Evolutionary conservation across 768 basidiomycete genomes (phyloP), one percentile per base, ranked within the genome.

Genomic region (Suillus americanus): DNA sequence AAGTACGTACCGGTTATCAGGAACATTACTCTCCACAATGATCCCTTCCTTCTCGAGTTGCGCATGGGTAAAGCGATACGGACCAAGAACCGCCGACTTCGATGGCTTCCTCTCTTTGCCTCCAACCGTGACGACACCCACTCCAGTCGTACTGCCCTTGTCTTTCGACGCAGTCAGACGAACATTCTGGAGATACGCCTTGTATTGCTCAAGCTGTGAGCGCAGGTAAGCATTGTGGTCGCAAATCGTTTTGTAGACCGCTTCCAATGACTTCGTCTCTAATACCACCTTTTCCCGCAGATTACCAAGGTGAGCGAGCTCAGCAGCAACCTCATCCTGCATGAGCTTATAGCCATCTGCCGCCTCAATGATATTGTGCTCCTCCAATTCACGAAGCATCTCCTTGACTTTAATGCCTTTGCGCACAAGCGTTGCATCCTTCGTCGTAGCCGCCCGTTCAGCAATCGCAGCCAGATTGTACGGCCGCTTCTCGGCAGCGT

Each of bases 381-480:
- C 92, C 75, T 98, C 97, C 54, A 99, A 82, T 77, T 99, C 97
- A 60, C 96, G 87, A 38, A 99, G 82, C 92, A 99, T 97, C 81
- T 98, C 96, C 82, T 99, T 98, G 72, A 99, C 97, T 74, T 99
- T 99, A 87, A 99, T 97, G 40, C 97, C 97, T 73, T 91, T 95
- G 46, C 97, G 88, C 37, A 99, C 97, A 35, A 99, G 87, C 30
- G 90, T 91, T 37, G 94, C 93, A 73, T 99, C 97, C 78, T 98
- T 99, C 57, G 96, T 95, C 28, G 97, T 98, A 20, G 97, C 97
- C 6, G 97, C 97, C 28, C 90, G 84, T 77, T 99, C 97, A 12
- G 97, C 97, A 65, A 99, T 90, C 7, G 84, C 88, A 33, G 89
- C 82, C 20, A 99, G 86, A 73, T 97, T 89, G 74, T 97, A 92